A percentile compares a stretch with the other conserved stretches of the same genome.
phyloP scores from a whole-genome alignment of 192 early-diverging fungal genomes.

The Lunasporangiospora selenospora region DNA sequence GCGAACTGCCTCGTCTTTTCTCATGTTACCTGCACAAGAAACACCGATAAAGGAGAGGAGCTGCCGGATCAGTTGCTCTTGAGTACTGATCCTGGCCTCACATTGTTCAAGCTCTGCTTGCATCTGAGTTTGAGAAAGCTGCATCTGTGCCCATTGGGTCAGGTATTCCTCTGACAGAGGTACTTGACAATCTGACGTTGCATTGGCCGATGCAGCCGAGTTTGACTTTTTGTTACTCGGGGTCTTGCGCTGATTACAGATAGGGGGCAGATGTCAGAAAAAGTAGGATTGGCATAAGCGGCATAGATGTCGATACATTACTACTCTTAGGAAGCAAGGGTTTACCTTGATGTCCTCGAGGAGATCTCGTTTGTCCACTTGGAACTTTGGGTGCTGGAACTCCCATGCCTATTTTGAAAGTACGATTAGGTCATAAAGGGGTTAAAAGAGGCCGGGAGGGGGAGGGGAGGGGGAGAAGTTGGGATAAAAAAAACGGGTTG shows the following conservation, averaged over 20 bases:
- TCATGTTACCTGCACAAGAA: conserved; percentile 49
- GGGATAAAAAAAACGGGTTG: not conserved
- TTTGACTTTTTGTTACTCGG: conserved; percentile 36
- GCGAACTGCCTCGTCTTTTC: too few relatives aligned
- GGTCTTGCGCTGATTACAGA: conserved; percentile 45
- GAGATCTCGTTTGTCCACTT: conserved; percentile 59
- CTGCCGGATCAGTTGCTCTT: conserved; percentile 56
- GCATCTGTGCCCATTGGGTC: conserved; percentile 47
- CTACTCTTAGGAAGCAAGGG: not conserved
- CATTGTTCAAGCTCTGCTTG: conserved; percentile 52
- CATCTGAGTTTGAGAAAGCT: conserved; percentile 50
- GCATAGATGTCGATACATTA: not conserved
- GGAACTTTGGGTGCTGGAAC: conserved; percentile 73
- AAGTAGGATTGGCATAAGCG: not conserved
- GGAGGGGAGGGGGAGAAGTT: not conserved
- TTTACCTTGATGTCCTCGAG: conserved; percentile 61
- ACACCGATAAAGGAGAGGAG: conserved; percentile 49
- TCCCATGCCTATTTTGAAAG: conserved; percentile 75
- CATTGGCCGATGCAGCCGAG: not conserved
- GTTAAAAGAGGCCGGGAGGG: not conserved
- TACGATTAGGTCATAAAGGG: not conserved
- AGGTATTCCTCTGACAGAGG: conserved; percentile 42
- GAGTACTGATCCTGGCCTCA: conserved; percentile 51
- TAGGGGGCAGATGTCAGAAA: not conserved
- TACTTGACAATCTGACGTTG: conserved; percentile 10